Evolutionary conservation across 2,329 filamentous ascomycete genomes (phyloP).

Genomic region (Dendrostoma leiphaemia): DNA sequence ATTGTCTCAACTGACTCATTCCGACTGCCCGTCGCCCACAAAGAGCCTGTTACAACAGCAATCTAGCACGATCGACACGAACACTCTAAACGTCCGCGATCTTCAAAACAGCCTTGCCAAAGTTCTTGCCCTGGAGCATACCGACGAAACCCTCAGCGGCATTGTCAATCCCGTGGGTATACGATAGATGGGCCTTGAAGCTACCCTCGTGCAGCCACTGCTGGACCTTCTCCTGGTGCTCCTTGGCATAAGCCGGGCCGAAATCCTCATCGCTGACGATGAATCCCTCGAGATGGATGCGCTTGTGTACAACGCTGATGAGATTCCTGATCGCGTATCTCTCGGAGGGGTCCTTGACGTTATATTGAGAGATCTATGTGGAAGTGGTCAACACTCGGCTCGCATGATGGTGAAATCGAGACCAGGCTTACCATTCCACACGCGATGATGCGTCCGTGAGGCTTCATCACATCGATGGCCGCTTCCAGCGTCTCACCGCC

Average conservation of each 20-base stretch:
- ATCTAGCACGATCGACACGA: background rate
- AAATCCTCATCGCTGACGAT: slow-evolving; percentile 66
- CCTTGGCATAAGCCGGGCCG: slow-evolving; percentile 62
- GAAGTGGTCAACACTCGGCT: slow-evolving; percentile 29
- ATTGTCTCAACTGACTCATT: too few relatives aligned
- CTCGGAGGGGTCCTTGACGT: slow-evolving; percentile 46
- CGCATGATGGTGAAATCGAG: too few relatives aligned
- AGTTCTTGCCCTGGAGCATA: slow-evolving; percentile 76
- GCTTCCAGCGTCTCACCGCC: slow-evolving; percentile 52
- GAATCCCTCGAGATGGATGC: slow-evolving; percentile 72
- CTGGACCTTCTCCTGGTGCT: slow-evolving; percentile 74
- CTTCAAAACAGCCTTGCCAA: slow-evolving; percentile 81
- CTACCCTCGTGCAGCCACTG: slow-evolving; percentile 75
- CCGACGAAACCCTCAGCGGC: slow-evolving; percentile 71
- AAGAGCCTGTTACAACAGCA: too few relatives aligned
- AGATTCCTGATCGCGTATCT: slow-evolving; percentile 67
- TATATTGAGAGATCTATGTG: slow-evolving; percentile 71
- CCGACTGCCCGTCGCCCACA: too few relatives aligned
- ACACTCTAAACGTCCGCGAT: slow-evolving; percentile 27
- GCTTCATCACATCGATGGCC: slow-evolving; percentile 47
- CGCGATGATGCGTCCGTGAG: slow-evolving; percentile 62
- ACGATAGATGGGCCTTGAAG: slow-evolving; percentile 66
- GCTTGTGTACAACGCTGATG: slow-evolving; percentile 63
- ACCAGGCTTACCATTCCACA: slow-evolving; percentile 63
- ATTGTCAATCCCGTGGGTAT: slow-evolving; percentile 76